phyloP scores from a whole-genome alignment of 345 rosid genomes.

The Pelargonium nanum region DNA sequence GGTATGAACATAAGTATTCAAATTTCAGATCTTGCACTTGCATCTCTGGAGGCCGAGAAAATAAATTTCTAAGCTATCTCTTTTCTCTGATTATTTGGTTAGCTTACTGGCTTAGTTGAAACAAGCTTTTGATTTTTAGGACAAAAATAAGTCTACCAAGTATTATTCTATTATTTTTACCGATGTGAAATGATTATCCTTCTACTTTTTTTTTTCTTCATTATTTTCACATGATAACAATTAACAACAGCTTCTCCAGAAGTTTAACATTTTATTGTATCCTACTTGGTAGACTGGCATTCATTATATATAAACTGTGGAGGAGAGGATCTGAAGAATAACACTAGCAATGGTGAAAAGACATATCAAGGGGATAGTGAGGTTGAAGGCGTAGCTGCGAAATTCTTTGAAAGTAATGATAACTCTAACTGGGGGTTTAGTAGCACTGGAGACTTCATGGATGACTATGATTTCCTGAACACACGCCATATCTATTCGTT shows the following conservation, averaged over 20 bases:
- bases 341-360: constrained; percentile 9
- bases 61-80: too few species aligned
- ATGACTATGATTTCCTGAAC: constrained; percentile 11
- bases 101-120: too few species aligned
- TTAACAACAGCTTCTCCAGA: neutral
- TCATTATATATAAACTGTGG: constrained; percentile 41
- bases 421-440: constrained; percentile 38
- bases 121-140: too few species aligned
- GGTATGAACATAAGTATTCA: too few species aligned
- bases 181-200: neutral
- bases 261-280: neutral
- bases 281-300: constrained; percentile 14
- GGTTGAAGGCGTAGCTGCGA: constrained; percentile 27
- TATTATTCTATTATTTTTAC: neutral
- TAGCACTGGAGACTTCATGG: constrained; percentile 51
- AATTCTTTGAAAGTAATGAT: constrained; percentile 11
- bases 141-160: too few species aligned
- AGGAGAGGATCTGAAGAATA: constrained; percentile 19
- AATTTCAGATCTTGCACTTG: too few species aligned
- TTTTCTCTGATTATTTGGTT: too few species aligned
- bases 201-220: neutral
- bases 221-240: neutral
- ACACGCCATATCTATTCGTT: constrained; percentile 6
- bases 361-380: constrained; percentile 27
- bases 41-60: too few species aligned